Conservation (phyloP, 768 basidiomycete species). For the Lactarius hengduanensis region DNA sequence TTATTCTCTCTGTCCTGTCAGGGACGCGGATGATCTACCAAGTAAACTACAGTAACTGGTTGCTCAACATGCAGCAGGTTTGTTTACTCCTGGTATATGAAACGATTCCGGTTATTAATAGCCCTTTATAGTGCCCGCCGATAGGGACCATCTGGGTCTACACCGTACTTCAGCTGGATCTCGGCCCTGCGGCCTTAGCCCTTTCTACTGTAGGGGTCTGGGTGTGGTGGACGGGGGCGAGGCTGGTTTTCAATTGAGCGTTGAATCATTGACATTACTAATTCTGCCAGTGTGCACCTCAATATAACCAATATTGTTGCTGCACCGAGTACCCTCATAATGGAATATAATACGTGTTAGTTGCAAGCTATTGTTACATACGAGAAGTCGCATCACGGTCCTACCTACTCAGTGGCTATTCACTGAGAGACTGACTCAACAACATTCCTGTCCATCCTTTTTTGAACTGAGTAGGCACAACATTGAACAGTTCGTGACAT, state of each 20-base stretch:
- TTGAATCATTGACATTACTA: not conserved
- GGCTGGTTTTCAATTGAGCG: slow-evolving; percentile 23
- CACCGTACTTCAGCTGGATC: slow-evolving; percentile 64
- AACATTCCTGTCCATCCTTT: too few relatives aligned
- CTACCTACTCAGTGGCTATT: too few relatives aligned
- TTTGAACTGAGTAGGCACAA: too few relatives aligned
- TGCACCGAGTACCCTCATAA: not conserved
- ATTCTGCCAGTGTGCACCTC: not conserved
- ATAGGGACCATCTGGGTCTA: slow-evolving; percentile 80
- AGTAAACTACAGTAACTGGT: slow-evolving; percentile 67
- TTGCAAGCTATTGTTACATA: not conserved
- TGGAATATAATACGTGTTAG: not conserved
- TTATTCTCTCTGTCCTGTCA: slow-evolving; percentile 53
- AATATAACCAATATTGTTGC: not conserved
- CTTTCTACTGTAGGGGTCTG: slow-evolving; percentile 54
- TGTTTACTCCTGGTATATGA: slow-evolving; percentile 12
- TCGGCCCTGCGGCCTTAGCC: slow-evolving; percentile 58
- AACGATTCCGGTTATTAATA: slow-evolving; percentile 5
- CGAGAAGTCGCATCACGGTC: too few relatives aligned
- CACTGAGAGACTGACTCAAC: too few relatives aligned
- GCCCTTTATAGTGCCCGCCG: slow-evolving; percentile 59
- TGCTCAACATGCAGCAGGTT: slow-evolving; percentile 75
- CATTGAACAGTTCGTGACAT: too few relatives aligned
- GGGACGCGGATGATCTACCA: slow-evolving; percentile 71
- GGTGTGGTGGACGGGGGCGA: slow-evolving; percentile 62